Base-by-base conservation (phyloP, 805 yeast genomes). In the Saturnispora quitensis region DNA sequence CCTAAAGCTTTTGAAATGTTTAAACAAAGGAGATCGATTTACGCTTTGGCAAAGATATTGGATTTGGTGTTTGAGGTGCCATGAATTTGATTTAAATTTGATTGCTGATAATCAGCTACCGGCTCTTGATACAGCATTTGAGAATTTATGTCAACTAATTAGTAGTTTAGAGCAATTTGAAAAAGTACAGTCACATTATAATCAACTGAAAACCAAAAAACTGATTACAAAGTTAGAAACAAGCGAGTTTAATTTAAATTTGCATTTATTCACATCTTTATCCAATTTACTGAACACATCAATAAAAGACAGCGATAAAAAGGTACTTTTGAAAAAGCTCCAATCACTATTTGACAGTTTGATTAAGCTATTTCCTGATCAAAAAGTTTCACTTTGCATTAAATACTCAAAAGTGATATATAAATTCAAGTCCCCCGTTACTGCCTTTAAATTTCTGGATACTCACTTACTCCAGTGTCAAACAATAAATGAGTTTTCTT, bases 401-500 rank as follows among this genome's bases (percentile, higher is more conserved):
- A 68, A 72, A 53, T 60, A 78, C 43, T 80, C 86, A 0, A 65
- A 68, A 4, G 82, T 73, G 60, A 75, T 72, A 59, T 72, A 74
- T 17, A 66, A 64, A 20, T 57, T 62, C n/a, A 64, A 70, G 13
- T 65, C 71, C 2, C 64, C 68, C 48, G 62, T 64, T 1, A 62
- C 64, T 42, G 77, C 79, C 0, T 60, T 75, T 24, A 68, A 66
- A 18, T 61, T 71, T 7, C 78, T 78, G 56, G 78, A 76, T 50
- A 68, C 71, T 20, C 81, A 82, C 0, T 56, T 87, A 13, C 45
- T 60, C 1, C 59, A 66, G 2, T 76, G 82, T 3, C 47, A 62
- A 5, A 77, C 88, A 0, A 66, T 84, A 4, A 70, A 70, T 36
- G 90, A 85, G 54, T 87, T 88, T 62, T 74, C 83, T 0, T 59